Evolutionary conservation across 257 asterid genomes (phyloP).

Genomic region (Linderniella brevidens): DNA sequence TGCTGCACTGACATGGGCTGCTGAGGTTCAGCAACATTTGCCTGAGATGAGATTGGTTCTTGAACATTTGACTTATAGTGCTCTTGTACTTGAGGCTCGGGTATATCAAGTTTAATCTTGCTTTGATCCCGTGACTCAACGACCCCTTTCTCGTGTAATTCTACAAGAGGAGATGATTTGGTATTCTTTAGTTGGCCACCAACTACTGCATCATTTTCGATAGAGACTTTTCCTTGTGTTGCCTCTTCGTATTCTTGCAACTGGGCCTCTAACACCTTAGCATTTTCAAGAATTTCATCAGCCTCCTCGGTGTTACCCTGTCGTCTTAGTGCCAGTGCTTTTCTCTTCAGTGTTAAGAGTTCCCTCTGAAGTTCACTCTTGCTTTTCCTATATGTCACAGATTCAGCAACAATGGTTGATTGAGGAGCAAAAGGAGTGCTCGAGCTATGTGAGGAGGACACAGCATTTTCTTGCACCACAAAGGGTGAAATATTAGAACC

Average conservation of each 20-base stretch:
- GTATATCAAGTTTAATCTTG: slow-evolving; percentile 16
- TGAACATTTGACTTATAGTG: slow-evolving; percentile 14
- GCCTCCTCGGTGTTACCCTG: slow-evolving; percentile 72
- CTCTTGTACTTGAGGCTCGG: slow-evolving; percentile 23
- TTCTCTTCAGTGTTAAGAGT: slow-evolving; percentile 60
- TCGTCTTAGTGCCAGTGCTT: slow-evolving; percentile 65
- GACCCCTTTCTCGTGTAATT: slow-evolving; percentile 11
- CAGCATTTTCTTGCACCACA: slow-evolving; percentile 11
- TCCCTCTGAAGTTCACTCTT: slow-evolving; percentile 77
- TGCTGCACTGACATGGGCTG: slow-evolving; percentile 22
- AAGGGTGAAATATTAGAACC: slow-evolving; percentile 11
- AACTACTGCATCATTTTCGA: slow-evolving; percentile 11
- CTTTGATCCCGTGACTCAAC: slow-evolving; percentile 9
- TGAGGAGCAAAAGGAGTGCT: slow-evolving; percentile 15
- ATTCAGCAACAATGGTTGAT: slow-evolving; percentile 11
- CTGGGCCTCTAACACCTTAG: slow-evolving; percentile 42
- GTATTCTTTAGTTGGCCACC: slow-evolving; percentile 11
- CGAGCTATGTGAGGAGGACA: slow-evolving; percentile 10
- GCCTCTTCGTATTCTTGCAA: slow-evolving; percentile 49
- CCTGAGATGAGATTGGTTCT: slow-evolving; percentile 14
- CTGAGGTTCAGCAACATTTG: slow-evolving; percentile 19
- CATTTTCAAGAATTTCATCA: slow-evolving; percentile 58
- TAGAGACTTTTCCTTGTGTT: slow-evolving; percentile 13
- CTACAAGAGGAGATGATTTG: slow-evolving; percentile 14
- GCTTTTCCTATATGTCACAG: slow-evolving; percentile 28